Percentiles rank a stretch among this genome's conserved stretches.
phyloP scores from a whole-genome alignment of 345 rosid genomes.

The Triadica sebifera region DNA sequence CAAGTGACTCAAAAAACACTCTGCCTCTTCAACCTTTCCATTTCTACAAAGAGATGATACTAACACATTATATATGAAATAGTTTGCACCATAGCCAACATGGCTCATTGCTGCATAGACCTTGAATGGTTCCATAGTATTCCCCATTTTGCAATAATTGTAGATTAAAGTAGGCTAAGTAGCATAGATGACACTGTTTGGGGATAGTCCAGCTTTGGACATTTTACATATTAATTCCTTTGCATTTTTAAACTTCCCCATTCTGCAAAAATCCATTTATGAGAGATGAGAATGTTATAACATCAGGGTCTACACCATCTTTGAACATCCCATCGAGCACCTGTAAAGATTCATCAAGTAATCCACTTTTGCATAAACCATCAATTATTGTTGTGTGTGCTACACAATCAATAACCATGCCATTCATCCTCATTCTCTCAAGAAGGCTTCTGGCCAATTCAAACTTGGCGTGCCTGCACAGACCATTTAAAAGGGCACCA shows the following conservation, averaged over 20 bases:
- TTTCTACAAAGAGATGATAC: slow-evolving; percentile 62
- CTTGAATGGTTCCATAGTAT: slow-evolving; percentile 55
- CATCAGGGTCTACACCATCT: slow-evolving; percentile 63
- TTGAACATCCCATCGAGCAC: slow-evolving; percentile 54
- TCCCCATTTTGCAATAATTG: slow-evolving; percentile 54
- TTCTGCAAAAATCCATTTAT: slow-evolving; percentile 69
- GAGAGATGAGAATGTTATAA: slow-evolving; percentile 72
- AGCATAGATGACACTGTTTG: slow-evolving; percentile 55
- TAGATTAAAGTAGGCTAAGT: slow-evolving; percentile 61
- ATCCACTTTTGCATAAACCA: slow-evolving; percentile 65
- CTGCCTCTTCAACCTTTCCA: slow-evolving; percentile 66
- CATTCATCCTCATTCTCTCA: slow-evolving; percentile 60
- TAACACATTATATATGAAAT: slow-evolving; percentile 53
- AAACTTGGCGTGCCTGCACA: slow-evolving; percentile 61
- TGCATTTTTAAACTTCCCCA: slow-evolving; percentile 39
- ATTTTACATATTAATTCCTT: slow-evolving; percentile 69
- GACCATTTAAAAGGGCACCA: slow-evolving; percentile 65
- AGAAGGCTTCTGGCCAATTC: slow-evolving; percentile 55
- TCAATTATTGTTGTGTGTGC: slow-evolving; percentile 68
- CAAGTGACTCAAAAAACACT: slow-evolving; percentile 61
- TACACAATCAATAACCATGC: slow-evolving; percentile 50
- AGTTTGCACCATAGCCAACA: slow-evolving; percentile 43
- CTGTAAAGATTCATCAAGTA: slow-evolving; percentile 55
- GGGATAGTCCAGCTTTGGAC: slow-evolving; percentile 58
- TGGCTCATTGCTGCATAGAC: slow-evolving; percentile 55